Base-by-base conservation (phyloP, 257 asterid genomes). In the Lycium barbarum region DNA sequence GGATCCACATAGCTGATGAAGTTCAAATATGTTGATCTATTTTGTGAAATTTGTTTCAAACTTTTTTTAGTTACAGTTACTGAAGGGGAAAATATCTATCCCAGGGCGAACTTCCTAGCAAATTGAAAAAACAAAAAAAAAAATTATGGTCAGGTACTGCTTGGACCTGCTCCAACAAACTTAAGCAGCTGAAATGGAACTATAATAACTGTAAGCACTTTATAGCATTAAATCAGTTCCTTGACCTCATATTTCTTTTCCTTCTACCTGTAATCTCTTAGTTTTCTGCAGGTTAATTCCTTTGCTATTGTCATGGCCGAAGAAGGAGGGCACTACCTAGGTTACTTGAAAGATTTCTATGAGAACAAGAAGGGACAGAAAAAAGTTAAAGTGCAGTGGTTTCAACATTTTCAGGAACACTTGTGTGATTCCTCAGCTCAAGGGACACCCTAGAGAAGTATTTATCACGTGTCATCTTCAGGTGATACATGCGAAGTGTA, bases 311-410 rank as follows among this genome's bases (percentile, higher is more conserved):
- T 91, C 83, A 80, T 58, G 88, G 87, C 43, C 8, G 87, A 88
- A 83, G 86, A 76, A 43, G 85, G 53, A 45, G 85, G 54, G 58
- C 85, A 79, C 71, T 87, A 73, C 82, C 84, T 93, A 18, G 97
- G 89, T 26, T 93, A 93, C 88, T 86, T 93, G 82, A 89, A 90
- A 81, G 98, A 94, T 72, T 35, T 93, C 43, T 94, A 88, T 1
- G 98, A 94, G 91, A 91, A 90, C 78, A 84, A 38, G 26, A 45
- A 84, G 36, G 91, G 86, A 54, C 85, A 82, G 62, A 94, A 92
- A 88, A 89, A 79, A 90, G 91, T 80, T 8, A 76, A 82, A 72
- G 91, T 88, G 20, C 91, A 90, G 9, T 85, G 87, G 90, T 89
- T 93, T 66, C 78, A 84, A 63, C 84, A 84, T 59, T 68, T 40